A percentile compares a stretch with the other conserved stretches of the same genome.
These are phyloP conservation scores for Cutaneotrichosporon sp. DNA, from an alignment of 1,284 basidiomycete species.

Conservation along the genomic window DNA sequence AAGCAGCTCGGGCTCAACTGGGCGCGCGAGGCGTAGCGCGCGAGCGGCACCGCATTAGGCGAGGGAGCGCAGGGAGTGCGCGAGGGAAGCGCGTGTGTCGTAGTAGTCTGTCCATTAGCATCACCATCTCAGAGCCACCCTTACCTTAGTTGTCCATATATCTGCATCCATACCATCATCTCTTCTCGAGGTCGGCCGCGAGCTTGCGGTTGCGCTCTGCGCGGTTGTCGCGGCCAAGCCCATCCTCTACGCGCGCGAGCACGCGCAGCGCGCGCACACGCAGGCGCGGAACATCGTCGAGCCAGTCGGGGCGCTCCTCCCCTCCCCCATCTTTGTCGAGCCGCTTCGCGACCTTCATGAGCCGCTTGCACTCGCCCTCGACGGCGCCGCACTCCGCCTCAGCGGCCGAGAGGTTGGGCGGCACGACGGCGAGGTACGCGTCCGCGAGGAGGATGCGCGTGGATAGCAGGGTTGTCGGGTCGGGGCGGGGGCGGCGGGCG, in stretches of 20 bases:
- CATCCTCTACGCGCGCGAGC: slow-evolving; percentile 33
- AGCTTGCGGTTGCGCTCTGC: slow-evolving; percentile 25
- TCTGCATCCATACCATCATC: background rate
- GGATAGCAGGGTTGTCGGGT: slow-evolving; percentile 20
- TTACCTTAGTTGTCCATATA: background rate
- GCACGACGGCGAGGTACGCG: slow-evolving; percentile 20
- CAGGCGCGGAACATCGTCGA: slow-evolving; percentile 16
- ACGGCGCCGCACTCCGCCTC: slow-evolving; percentile 32
- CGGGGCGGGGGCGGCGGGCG: background rate
- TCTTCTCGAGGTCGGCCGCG: slow-evolving; percentile 7
- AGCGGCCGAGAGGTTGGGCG: slow-evolving; percentile 26
- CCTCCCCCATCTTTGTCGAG: background rate
- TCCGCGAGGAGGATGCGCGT: slow-evolving; percentile 32
- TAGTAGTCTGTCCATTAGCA: background rate
- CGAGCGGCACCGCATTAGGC: background rate
- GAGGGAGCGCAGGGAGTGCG: background rate
- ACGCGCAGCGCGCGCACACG: slow-evolving; percentile 25
- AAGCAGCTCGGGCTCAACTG: slow-evolving; percentile 20
- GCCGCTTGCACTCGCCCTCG: slow-evolving; percentile 26
- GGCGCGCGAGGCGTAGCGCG: background rate
- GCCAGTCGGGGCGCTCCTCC: slow-evolving; percentile 10
- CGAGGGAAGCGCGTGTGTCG: background rate
- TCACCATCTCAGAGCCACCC: background rate
- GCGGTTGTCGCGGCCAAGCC: slow-evolving; percentile 29
- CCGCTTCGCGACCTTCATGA: slow-evolving; percentile 19